A percentile compares a stretch with the other conserved stretches of the same genome.
Conservation (phyloP, 768 basidiomycete genomes). For the Lactarius akahatsu region DNA sequence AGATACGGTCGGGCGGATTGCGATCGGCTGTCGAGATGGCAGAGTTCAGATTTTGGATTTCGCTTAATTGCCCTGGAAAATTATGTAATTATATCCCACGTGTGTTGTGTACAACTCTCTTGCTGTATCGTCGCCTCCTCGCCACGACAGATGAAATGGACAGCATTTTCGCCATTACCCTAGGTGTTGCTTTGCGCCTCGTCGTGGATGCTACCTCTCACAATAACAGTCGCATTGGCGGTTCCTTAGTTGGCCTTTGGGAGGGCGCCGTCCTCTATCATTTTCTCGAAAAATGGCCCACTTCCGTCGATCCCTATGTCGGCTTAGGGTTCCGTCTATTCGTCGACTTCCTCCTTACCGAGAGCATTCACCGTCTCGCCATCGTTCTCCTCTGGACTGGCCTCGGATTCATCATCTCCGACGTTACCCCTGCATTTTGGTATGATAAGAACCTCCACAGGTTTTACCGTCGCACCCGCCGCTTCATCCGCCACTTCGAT, state of each 20-base stretch:
- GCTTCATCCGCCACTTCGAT: constrained; percentile 27
- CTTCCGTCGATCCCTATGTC: constrained; percentile 67
- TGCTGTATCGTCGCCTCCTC: neutral
- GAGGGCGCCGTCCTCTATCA: constrained; percentile 75
- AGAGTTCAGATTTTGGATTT: constrained; percentile 38
- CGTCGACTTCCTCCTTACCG: constrained; percentile 67
- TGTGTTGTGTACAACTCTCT: neutral
- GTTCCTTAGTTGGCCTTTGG: constrained; percentile 73
- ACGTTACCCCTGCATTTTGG: constrained; percentile 49
- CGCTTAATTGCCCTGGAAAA: constrained; percentile 30
- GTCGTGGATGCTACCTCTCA: constrained; percentile 54
- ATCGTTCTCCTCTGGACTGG: constrained; percentile 55
- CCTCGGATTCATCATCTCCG: constrained; percentile 53
- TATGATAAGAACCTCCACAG: constrained; percentile 40
- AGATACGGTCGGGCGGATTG: constrained; percentile 39
- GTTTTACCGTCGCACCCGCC: constrained; percentile 33
- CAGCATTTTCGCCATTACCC: constrained; percentile 62
- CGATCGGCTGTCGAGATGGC: constrained; percentile 37
- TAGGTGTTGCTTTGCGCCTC: constrained; percentile 64
- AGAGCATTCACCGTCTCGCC: constrained; percentile 46
- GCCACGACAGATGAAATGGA: constrained; percentile 50
- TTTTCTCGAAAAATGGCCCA: constrained; percentile 64
- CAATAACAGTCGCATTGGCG: constrained; percentile 51
- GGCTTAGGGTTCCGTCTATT: constrained; percentile 68
- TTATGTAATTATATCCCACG: neutral